Base-by-base conservation (phyloP, 106 monocot genomes). In the Xerophyta viscosa region DNA sequence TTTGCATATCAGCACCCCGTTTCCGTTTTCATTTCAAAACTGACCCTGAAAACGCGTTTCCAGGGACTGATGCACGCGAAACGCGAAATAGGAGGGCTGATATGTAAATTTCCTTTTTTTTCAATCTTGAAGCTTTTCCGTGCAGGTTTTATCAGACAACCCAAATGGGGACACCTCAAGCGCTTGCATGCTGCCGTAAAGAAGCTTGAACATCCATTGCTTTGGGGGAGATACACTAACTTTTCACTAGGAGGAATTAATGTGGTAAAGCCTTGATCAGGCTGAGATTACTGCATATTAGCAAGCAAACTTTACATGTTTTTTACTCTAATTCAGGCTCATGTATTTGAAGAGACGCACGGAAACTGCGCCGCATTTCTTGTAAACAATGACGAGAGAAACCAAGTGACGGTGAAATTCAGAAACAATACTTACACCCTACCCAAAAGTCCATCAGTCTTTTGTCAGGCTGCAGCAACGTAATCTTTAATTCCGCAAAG, bases 91-190 rank as follows among this genome's bases (percentile, higher is more conserved):
- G n/a, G n/a, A n/a, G n/a, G n/a, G n/a, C n/a, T n/a, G 33, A 33
- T 15, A 8, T 45, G 58, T 53, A 24, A 18, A 26, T 41, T 21
- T 48, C 20, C 48, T 21, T 26, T 9, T 39, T 0, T 19, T 4
- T 6, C 2, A 41, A 66, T 42, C 31, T 48, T 51, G 0, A 42
- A 6, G 18, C 21, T 4, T 2, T 36, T 23, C 26, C 20, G 21
- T 46, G 6, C 22, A 94, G 88, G 94, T 61, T 60, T 94, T 10
- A 56, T 84, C 52, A 72, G 77, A 65, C 81, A 73, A 46, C 82
- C 96, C 8, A 79, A 74, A 67, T 98, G 82, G 82, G 96, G 63
- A 4, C 96, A 98, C 77, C 78, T 98, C 8, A 82, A 42, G 57
- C 79, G 89, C 37, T 48, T 98, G 41, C 96, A 98, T 71, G 62